Evolutionary conservation across 345 rosid genomes (phyloP), one percentile per base, ranked within the genome.

Genomic region (Camelina laxa): DNA sequence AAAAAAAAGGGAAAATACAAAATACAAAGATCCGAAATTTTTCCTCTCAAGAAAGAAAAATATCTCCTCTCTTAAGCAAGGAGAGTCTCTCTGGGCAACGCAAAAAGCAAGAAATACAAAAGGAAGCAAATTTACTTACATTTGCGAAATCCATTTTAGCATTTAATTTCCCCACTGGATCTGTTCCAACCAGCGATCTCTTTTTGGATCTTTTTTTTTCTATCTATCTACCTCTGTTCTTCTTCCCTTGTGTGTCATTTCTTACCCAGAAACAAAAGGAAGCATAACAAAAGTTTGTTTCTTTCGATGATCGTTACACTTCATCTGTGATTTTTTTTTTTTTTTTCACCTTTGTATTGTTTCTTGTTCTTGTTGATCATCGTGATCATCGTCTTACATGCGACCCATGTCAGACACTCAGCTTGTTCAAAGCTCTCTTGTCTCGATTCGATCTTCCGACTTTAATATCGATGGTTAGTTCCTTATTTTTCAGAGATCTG

Each of bases 351-450:
- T 16, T 38, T 39, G 6, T 35, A 6, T 7, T 33, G 36, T 15
- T 19, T 69, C 39, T 21, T 49, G 56, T 62, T 58, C 4, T 36
- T 36, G 14, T 66, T 57, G 65, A 44, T 74, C 77, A 31, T 59
- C 67, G 76, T 67, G 65, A 53, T 74, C 77, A 31, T 60, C 70
- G 76, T 67, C 56, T 61, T 48, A 57, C 66, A 63, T 65, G 66
- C 75, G 75, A 81, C 82, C 80, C 85, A 89, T 89, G 92, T 86
- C 95, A 47, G 95, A 84, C 68, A 82, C 80, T 72, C 83, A 83
- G 73, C 85, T 84, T 81, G 82, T 81, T 54, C 85, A 86, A 72
- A 85, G 61, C 87, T 87, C 84, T 80, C 75, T 80, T 60, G 84
- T 74, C 27, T 77, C 87, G 19, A 77, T 81, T 86, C 86, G 77